Evolutionary conservation across 2,329 filamentous ascomycete species (phyloP).

Genomic region (Curvularia hawaiiensis): DNA sequence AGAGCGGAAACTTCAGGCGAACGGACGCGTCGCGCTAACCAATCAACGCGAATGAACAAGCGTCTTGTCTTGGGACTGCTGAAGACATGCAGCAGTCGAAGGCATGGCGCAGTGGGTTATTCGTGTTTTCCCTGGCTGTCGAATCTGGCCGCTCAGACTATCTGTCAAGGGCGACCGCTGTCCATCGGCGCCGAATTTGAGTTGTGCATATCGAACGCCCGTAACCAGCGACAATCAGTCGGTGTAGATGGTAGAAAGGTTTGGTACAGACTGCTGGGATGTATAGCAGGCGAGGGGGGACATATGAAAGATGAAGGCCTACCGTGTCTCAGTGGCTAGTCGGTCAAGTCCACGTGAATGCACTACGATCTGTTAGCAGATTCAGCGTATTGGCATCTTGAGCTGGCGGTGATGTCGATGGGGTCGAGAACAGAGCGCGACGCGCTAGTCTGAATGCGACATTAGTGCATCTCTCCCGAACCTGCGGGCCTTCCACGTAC

Average conservation of each 20-base stretch:
- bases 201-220: conserved; percentile 19
- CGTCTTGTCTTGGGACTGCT: conserved; percentile 8
- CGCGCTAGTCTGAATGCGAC: conserved; percentile 4
- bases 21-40: conserved; percentile 29
- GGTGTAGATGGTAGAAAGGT: conserved; percentile 7
- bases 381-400: conserved; percentile 1
- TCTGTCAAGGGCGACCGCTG: neutral
- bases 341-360: neutral
- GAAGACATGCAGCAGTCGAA: conserved; percentile 9
- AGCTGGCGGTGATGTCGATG: conserved; percentile 1
- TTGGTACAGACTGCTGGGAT: conserved; percentile 6
- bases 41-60: conserved; percentile 21
- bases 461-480: conserved; percentile 9
- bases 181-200: conserved; percentile 25
- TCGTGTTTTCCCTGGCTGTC: conserved; percentile 21
- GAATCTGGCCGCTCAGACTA: conserved; percentile 2
- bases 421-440: conserved; percentile 8
- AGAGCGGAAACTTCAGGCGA: conserved; percentile 23
- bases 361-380: neutral
- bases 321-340: neutral
- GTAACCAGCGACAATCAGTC: conserved; percentile 13
- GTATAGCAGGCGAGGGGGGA: neutral
- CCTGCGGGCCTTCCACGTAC: conserved; percentile 18
- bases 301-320: neutral
- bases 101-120: conserved; percentile 13